A percentile compares a stretch with the other conserved stretches of the same genome.
Evolutionary conservation across 108 stramenopile genomes (phyloP).

Genomic region (Cyclotella kingstonii): DNA sequence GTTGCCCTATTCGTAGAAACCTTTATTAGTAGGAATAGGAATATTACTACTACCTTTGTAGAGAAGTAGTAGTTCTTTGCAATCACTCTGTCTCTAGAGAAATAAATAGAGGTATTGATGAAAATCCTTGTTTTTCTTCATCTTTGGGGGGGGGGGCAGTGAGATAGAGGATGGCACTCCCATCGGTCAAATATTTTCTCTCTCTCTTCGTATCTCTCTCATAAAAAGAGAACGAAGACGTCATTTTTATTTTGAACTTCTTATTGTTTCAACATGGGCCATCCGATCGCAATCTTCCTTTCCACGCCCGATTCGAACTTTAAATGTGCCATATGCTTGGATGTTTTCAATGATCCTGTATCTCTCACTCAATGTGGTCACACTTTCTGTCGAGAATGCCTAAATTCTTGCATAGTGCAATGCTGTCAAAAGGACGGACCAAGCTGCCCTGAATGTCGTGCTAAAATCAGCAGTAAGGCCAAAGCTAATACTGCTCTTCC

Average conservation of each 20-base stretch:
- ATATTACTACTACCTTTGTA: too few relatives aligned
- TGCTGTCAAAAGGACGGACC: not conserved
- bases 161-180: too few relatives aligned
- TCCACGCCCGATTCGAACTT: slow-evolving; percentile 15
- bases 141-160: too few relatives aligned
- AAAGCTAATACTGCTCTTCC: not conserved
- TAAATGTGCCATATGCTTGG: slow-evolving; percentile 25
- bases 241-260: not conserved
- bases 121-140: too few relatives aligned
- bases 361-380: slow-evolving; percentile 12
- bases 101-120: too few relatives aligned
- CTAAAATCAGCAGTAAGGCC: slow-evolving; percentile 2
- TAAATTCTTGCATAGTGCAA: not conserved
- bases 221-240: too few relatives aligned
- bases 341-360: slow-evolving; percentile 18
- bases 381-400: slow-evolving; percentile 16
- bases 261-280: slow-evolving; percentile 13
- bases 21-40: too few relatives aligned
- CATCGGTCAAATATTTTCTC: too few relatives aligned
- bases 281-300: slow-evolving; percentile 23
- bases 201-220: too few relatives aligned
- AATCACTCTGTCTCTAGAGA: too few relatives aligned
- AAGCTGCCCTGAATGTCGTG: slow-evolving; percentile 19
- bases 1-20: too few relatives aligned
- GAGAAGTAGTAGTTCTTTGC: too few relatives aligned